These are phyloP conservation scores for Mortierella hygrophila DNA, from an alignment of 192 early-diverging fungal species.

Conservation along the genomic window DNA sequence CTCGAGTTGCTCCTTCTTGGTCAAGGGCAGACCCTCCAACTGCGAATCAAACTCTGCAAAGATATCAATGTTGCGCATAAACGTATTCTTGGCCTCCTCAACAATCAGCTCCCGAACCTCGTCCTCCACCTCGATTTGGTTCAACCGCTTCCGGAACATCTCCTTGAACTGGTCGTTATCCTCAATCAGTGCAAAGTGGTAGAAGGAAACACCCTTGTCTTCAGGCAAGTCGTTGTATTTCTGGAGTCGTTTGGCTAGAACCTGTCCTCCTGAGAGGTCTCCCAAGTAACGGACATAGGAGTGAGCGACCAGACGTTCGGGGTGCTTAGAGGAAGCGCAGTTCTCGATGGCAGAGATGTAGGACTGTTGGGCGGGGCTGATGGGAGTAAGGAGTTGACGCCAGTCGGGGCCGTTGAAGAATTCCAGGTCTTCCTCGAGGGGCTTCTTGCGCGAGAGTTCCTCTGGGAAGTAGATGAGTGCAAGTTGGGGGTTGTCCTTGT, in stretches of 20 bases:
- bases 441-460: conserved; percentile 58
- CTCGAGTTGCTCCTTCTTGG: conserved; percentile 18
- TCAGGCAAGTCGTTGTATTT: conserved; percentile 56
- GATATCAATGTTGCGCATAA: conserved; percentile 34
- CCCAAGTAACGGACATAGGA: conserved; percentile 68
- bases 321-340: conserved; percentile 44
- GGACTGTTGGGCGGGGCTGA: conserved; percentile 61
- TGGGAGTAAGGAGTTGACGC: conserved; percentile 29
- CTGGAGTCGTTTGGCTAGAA: conserved; percentile 60
- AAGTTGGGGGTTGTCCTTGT: conserved; percentile 60
- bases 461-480: conserved; percentile 63
- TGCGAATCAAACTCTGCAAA: conserved; percentile 44
- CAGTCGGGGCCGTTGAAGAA: conserved; percentile 58
- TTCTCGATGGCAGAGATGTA: conserved; percentile 60
- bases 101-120: conserved; percentile 18
- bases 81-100: conserved; percentile 26
- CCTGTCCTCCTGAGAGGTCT: conserved; percentile 68
- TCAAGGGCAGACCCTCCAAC: conserved; percentile 21
- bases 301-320: conserved; percentile 65
- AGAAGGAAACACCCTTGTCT: conserved; percentile 61
- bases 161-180: conserved; percentile 63
- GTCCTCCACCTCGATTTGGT: conserved; percentile 57
- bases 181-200: conserved; percentile 60
- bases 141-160: conserved; percentile 62
- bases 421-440: conserved; percentile 61